Base-by-base conservation (phyloP, 164 flowering plant species). In the Stephania yunnanensis region DNA sequence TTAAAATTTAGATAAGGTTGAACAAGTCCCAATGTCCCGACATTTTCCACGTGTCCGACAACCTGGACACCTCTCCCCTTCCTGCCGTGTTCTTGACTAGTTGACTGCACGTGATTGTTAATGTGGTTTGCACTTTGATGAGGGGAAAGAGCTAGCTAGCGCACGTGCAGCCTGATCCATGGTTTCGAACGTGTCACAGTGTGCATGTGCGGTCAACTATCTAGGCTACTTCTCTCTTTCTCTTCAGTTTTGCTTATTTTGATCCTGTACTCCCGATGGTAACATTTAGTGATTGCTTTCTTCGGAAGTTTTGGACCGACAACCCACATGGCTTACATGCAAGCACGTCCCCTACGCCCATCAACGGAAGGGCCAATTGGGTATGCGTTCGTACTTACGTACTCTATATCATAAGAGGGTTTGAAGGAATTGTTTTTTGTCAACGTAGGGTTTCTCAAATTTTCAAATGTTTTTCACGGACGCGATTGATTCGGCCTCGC, bases 11-110 rank as follows among this genome's bases (percentile, higher is more conserved):
- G 77, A 78, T 74, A 78, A 70, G 74, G 65, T 52, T 65, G 80
- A 70, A 77, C 80, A 70, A 78, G 74, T 74, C 7, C 77, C 80
- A 17, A 74, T 70, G 71, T 46, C 46, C 77, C 58, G 77, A 70
- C 77, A 74, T 44, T 15, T 9, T 65, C 70, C 80, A 78, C 77
- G 74, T 74, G 77, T 74, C 77, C 74, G 68, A 74, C 74, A 74
- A 55, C 71, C 50, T 50, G 44, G 44, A 48, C 70, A 74, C 45
- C 3, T 44, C 68, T 4, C 53, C 53, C 53, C 13, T 48, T 12
- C 15, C 30, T 48, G 9, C 22, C 9, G 19, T 55, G 15, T 31
- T 15, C 6, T 66, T 50, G 72, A 77, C 63, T 44, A 3, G 25
- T n/a, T 71, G 65, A 64, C 73, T 44, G 20, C 74, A 73, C 73